Base-by-base conservation (phyloP, 1,139 yeast genomes). In the Kazachstania sp. region DNA sequence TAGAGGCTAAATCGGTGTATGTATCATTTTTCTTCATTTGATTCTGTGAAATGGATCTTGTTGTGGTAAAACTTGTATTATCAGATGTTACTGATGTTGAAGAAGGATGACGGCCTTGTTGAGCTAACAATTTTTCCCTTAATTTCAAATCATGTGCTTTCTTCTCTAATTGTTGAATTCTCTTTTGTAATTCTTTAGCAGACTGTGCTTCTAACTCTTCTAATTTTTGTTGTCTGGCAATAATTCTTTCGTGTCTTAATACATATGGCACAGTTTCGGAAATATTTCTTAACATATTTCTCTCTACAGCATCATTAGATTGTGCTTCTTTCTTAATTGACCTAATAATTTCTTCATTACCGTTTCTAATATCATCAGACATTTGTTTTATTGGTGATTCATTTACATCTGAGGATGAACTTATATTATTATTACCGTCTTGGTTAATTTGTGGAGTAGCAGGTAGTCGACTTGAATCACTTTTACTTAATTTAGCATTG, bases 261-360 rank as follows among this genome's bases (percentile, higher is more conserved):
- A 83, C 84, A 56, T 84, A 84, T 32, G 94, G 94, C 29, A 84
- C 86, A 1, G 92, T 84, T 61, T 83, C 92, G 34, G 88, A 81
- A 48, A 84, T 79, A 62, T 81, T 84, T 62, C 94, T 75, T 55
- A 84, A 71, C 65, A 83, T 86, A 56, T 74, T 74, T 52, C 86
- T 75, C 58, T 83, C 84, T 7, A 81, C 82, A 13, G 69, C 66
- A 20, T 55, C 59, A 18, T 55, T 39, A 19, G 55, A 48, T 8
- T 71, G 70, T 1, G 73, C 68, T 41, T 83, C 79, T 53, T 79
- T 71, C 64, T 77, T 77, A 58, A 80, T 78, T 15, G 77, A 72
- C 29, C 74, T 65, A 48, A 74, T 71, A 41, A 67, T 68, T 18
- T 71, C 66, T 61, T 70, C 69, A 55, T 66, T 66, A 52, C 68